Percentiles rank a stretch among this genome's conserved stretches.
Evolutionary conservation across 208 protist genomes (phyloP).

Genomic region (Leishmania tarentolae): DNA sequence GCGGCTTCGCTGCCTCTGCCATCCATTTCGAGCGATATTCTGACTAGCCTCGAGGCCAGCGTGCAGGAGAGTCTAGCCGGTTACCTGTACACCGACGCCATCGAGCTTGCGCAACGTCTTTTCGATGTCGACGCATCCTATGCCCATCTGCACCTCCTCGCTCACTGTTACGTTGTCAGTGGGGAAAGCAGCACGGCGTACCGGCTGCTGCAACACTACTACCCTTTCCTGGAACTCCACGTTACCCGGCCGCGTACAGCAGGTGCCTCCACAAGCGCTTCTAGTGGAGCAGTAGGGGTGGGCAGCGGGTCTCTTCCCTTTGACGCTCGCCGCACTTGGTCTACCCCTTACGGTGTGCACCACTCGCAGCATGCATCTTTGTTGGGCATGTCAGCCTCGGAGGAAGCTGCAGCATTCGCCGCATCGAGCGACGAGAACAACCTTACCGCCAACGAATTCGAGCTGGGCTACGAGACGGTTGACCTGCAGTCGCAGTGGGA

Average conservation of each 20-base stretch:
- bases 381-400: neutral
- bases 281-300: neutral
- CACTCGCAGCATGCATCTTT: neutral
- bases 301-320: slow-evolving; percentile 8
- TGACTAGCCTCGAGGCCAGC: slow-evolving; percentile 24
- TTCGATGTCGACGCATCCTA: slow-evolving; percentile 58
- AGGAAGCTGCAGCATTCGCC: neutral
- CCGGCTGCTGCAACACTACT: slow-evolving; percentile 62
- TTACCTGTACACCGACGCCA: slow-evolving; percentile 82
- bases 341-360: neutral
- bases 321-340: slow-evolving; percentile 27
- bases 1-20: slow-evolving; percentile 1
- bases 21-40: slow-evolving; percentile 13
- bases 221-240: slow-evolving; percentile 55
- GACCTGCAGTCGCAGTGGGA: slow-evolving; percentile 62
- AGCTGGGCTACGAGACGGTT: slow-evolving; percentile 26
- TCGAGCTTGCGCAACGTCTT: slow-evolving; percentile 91
- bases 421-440: neutral
- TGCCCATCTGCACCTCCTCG: slow-evolving; percentile 65
- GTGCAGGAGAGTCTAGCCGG: slow-evolving; percentile 63
- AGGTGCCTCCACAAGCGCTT: neutral
- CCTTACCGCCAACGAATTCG: neutral
- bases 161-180: slow-evolving; percentile 65
- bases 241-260: slow-evolving; percentile 31
- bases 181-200: slow-evolving; percentile 60